Percentiles rank a stretch among this genome's conserved stretches.
Conservation (phyloP, 257 asterid species). For the Solanum acaule region DNA sequence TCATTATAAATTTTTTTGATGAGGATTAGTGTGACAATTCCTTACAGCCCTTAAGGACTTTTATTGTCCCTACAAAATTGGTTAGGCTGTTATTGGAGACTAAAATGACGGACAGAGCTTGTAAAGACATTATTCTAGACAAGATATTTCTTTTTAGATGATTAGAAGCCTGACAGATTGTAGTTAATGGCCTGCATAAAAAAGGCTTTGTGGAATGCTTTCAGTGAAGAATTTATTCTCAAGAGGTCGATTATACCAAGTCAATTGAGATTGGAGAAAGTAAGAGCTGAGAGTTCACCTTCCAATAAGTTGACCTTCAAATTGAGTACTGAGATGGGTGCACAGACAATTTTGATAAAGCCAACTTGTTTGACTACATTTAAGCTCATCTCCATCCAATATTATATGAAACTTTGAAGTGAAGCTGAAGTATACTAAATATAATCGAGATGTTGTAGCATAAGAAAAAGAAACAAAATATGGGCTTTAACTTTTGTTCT, state of each 20-base stretch:
- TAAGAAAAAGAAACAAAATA: no score
- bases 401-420: not conserved
- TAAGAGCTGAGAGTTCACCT: slow-evolving; percentile 61
- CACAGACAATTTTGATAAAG: slow-evolving; percentile 9
- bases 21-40: slow-evolving; percentile 48
- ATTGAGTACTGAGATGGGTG: slow-evolving; percentile 46
- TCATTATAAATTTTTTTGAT: slow-evolving; percentile 62
- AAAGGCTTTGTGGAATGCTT: slow-evolving; percentile 51
- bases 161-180: slow-evolving; percentile 67
- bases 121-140: slow-evolving; percentile 42
- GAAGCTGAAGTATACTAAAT: not conserved
- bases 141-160: slow-evolving; percentile 45
- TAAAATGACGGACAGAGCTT: slow-evolving; percentile 59
- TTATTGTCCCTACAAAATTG: slow-evolving; percentile 56
- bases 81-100: slow-evolving; percentile 68
- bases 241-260: slow-evolving; percentile 49
- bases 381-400: not conserved
- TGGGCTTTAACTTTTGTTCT: no score
- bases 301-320: slow-evolving; percentile 57
- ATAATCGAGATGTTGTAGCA: no score
- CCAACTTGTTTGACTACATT: not conserved
- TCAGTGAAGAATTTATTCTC: slow-evolving; percentile 68
- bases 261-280: slow-evolving; percentile 59
- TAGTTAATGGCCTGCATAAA: slow-evolving; percentile 59
- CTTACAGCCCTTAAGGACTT: slow-evolving; percentile 52